A percentile compares a stretch with the other conserved stretches of the same genome.
These are phyloP conservation scores for Rhizopogon vulgaris DNA, from an alignment of 768 basidiomycete genomes.

Conservation along the genomic window DNA sequence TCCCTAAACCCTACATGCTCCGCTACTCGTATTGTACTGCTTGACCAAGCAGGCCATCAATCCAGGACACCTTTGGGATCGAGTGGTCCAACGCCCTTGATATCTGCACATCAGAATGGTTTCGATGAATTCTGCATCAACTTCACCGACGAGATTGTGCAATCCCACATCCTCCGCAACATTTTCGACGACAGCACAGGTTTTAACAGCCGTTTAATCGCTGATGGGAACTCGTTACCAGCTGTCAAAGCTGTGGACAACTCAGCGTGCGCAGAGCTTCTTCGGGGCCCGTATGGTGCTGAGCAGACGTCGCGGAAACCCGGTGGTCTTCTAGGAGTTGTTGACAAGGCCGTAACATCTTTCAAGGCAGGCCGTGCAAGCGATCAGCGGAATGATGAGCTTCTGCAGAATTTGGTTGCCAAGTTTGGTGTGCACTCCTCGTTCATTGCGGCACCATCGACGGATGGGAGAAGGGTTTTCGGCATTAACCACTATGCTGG, in stretches of 20 bases:
- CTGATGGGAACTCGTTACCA: constrained; percentile 50
- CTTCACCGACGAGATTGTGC: constrained; percentile 53
- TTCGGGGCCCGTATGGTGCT: constrained; percentile 46
- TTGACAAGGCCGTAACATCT: constrained; percentile 45
- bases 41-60: constrained; percentile 56
- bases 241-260: constrained; percentile 47
- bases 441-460: constrained; percentile 34
- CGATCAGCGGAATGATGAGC: constrained; percentile 41
- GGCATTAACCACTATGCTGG: constrained; percentile 61
- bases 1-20: constrained; percentile 33
- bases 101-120: constrained; percentile 49
- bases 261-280: constrained; percentile 47
- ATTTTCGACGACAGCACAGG: constrained; percentile 46
- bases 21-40: constrained; percentile 42
- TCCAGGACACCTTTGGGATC: constrained; percentile 39
- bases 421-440: constrained; percentile 45
- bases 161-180: constrained; percentile 48
- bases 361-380: constrained; percentile 46
- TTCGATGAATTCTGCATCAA: constrained; percentile 61
- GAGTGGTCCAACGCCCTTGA: constrained; percentile 40
- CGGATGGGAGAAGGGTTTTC: constrained; percentile 34
- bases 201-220: constrained; percentile 37
- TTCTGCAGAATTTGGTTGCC: constrained; percentile 43
- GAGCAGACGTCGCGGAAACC: constrained; percentile 46
- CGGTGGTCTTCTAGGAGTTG: constrained; percentile 49